These are phyloP conservation scores for Mortierella hygrophila DNA, from an alignment of 192 early-diverging fungal species.

Conservation along the genomic window DNA sequence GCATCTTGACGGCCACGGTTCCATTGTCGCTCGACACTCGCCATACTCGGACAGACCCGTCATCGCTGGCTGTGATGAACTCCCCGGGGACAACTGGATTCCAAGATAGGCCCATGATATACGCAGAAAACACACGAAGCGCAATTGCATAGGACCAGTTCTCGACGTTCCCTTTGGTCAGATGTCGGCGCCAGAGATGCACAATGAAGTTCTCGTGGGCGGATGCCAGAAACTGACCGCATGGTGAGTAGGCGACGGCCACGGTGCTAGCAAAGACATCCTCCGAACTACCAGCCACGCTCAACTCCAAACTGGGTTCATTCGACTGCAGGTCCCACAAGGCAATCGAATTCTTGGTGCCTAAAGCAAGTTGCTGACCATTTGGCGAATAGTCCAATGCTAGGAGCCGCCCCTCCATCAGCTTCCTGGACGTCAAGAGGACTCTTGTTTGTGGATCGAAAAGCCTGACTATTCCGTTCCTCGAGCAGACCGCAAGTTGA, in stretches of 20 bases:
- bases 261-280: too few species aligned
- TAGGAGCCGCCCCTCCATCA: too few species aligned
- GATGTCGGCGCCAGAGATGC: not conserved
- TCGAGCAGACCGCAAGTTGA: not conserved
- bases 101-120: not conserved
- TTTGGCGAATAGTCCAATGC: too few species aligned
- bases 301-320: not conserved
- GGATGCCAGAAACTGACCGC: not conserved
- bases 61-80: not conserved
- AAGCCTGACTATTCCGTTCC: not conserved
- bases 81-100: not conserved
- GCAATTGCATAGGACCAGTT: not conserved
- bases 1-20: not conserved
- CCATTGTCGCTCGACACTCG: not conserved
- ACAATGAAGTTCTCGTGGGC: too few species aligned
- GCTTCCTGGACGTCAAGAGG: too few species aligned
- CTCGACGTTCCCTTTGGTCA: not conserved
- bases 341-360: too few species aligned
- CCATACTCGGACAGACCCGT: not conserved
- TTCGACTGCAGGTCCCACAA: not conserved
- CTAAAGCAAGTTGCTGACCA: too few species aligned
- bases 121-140: not conserved
- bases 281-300: not conserved
- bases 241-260: not conserved
- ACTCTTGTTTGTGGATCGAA: too few species aligned